These are phyloP conservation scores for Mediolabrus comicus DNA, from an alignment of 108 stramenopile genomes.

Conservation along the genomic window DNA sequence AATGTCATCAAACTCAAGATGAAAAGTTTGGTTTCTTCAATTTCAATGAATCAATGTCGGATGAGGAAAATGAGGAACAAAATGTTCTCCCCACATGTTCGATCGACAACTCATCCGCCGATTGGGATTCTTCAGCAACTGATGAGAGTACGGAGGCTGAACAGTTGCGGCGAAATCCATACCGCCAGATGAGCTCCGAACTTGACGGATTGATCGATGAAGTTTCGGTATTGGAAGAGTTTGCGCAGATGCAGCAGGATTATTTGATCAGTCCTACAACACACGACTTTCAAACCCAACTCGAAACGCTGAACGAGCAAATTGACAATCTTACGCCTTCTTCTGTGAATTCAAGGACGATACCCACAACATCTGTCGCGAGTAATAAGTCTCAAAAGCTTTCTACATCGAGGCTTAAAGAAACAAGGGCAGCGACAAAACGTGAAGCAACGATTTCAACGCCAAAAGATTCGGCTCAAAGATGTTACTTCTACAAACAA, in stretches of 20 bases:
- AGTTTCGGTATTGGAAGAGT: conserved; percentile 17
- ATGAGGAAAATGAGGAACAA: background rate
- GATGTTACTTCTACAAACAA: conserved; percentile 21
- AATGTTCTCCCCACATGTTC: background rate
- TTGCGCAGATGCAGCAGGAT: conserved; percentile 17
- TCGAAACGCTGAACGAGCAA: conserved; percentile 15
- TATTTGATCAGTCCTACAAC: conserved; percentile 26
- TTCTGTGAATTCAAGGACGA: background rate
- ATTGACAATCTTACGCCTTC: conserved; percentile 11
- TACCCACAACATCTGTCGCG: background rate
- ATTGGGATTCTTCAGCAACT: conserved; percentile 3
- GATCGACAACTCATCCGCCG: conserved; percentile 9
- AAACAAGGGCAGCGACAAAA: background rate
- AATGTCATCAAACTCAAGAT: background rate
- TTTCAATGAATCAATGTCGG: background rate
- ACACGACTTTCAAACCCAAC: conserved; percentile 16
- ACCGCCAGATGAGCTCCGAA: conserved; percentile 4
- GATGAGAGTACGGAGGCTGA: conserved; percentile 1
- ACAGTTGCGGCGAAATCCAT: background rate
- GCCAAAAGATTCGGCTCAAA: conserved; percentile 6
- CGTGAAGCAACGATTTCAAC: background rate
- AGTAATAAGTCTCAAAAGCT: background rate
- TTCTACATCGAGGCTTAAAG: background rate
- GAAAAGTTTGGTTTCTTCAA: background rate
- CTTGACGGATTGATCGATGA: conserved; percentile 11